Base-by-base conservation (phyloP, 2,329 filamentous ascomycete genomes). In the Leptodontidium sp. region DNA sequence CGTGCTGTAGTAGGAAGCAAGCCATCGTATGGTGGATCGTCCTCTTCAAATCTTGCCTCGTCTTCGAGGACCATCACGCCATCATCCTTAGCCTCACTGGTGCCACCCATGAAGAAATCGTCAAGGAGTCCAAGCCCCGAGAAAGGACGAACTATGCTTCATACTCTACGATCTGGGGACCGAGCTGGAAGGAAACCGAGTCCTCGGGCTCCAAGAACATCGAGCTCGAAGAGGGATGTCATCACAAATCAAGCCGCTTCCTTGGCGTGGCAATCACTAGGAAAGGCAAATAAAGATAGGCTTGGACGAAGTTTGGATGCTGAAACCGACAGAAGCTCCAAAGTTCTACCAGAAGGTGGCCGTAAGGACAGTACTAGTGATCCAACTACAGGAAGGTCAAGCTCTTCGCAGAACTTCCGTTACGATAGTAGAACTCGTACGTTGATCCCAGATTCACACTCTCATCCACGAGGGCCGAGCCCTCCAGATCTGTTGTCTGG, bases 171-270 rank as follows among this genome's bases (percentile, higher is more conserved):
- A 58, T 82, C 85, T 8, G 81, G 80, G 6, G 85, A 82, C 71
- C 74, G 79, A 24, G 75, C 79, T 52, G 83, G 88, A 12, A 84
- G 82, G 73, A 85, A 81, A 68, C 66, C 70, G 40, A 72, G 68
- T 55, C 69, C 72, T 29, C 82, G 82, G 61, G 77, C 81, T 2
- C 70, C 82, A 40, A 77, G 71, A 52, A 50, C 67, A 17, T 71
- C 70, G 53, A 68, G 47, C 8, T 61, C 45, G 58, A 71, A 65
- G 79, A 79, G 21, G 59, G 87, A 88, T 17, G 81, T 82, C 9
- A 83, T 88, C 0, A 85, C 88, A 14, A 90, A 84, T 77, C 89
- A 88, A 75, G 89, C 89, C 50, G 89, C 89, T 32, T 87, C 86
- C 2, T 76, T 91, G 64, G 89, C 89, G 40, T 91, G 89, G 76